These are phyloP conservation scores for Suhomyces maxii DNA, from an alignment of 1,139 yeast species.

Conservation along the genomic window DNA sequence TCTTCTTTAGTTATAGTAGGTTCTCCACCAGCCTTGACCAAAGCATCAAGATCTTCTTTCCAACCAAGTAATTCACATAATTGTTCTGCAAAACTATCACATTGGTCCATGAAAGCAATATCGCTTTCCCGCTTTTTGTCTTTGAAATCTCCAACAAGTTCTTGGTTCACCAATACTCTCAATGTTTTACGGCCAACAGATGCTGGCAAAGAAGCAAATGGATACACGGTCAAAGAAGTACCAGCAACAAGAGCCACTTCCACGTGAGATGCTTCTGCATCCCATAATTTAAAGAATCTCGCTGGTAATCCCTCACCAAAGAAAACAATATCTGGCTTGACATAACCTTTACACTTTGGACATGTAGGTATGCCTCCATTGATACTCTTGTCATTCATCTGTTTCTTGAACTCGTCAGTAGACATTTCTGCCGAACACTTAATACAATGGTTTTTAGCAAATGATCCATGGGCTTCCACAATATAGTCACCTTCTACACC, in stretches of 20 bases:
- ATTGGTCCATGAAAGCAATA: constrained; percentile 55
- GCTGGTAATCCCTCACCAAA: constrained; percentile 85
- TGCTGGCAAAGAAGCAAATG: constrained; percentile 81
- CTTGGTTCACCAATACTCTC: constrained; percentile 72
- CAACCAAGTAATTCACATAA: constrained; percentile 64
- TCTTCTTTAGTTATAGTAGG: constrained; percentile 10
- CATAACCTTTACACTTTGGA: constrained; percentile 62
- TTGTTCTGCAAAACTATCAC: constrained; percentile 61
- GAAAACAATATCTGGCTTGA: constrained; percentile 91
- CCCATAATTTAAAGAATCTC: constrained; percentile 67
- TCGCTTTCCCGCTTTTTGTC: constrained; percentile 54
- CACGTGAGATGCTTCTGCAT: constrained; percentile 56
- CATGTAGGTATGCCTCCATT: constrained; percentile 52
- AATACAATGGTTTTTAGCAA: constrained; percentile 81
- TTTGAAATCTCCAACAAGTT: constrained; percentile 71
- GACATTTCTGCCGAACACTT: constrained; percentile 63
- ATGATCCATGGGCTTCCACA: constrained; percentile 94
- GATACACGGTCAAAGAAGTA: constrained; percentile 83
- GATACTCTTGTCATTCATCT: constrained; percentile 30
- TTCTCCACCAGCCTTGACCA: constrained; percentile 20
- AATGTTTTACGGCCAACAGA: constrained; percentile 52
- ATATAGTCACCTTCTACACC: constrained; percentile 66
- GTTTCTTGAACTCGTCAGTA: constrained; percentile 46
- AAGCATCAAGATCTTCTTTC: constrained; percentile 49
- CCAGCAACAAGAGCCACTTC: constrained; percentile 89